Base-by-base conservation (phyloP, 257 asterid genomes). In the Forsythia viridissima region DNA sequence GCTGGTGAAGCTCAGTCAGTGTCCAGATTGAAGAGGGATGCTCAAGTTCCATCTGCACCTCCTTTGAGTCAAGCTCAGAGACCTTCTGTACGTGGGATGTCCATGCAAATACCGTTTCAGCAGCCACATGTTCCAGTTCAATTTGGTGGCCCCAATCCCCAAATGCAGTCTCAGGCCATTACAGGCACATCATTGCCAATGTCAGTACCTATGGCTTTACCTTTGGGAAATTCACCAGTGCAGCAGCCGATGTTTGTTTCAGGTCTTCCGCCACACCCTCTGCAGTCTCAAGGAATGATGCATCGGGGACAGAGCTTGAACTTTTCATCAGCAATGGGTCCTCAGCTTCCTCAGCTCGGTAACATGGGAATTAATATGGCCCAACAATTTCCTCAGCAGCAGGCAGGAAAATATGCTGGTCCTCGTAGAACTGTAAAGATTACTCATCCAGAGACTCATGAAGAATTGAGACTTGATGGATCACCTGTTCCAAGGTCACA, bases 391-490 rank as follows among this genome's bases (percentile, higher is more conserved):
- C 86, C 91, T 74, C 97, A 86, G 74, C 98, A 89, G 82, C 97
- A 82, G 80, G 84, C 90, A 63, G 70, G 74, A 93, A 79, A 7
- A 90, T 84, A 61, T 88, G 48, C 74, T 8, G 76, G 85, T 79
- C 75, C 88, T 46, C 93, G 94, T 63, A 96, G 90, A 86, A 70
- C 92, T 69, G 96, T 93, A 79, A 96, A 96, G 90, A 93, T 96
- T 71, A 93, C 97, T 52, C 94, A 96, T 82, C 98, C 97, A 34
- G 96, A 91, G 0, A 93, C 98, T 79, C 93, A 89, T 77, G 98
- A 93, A 82, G 99, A 93, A 76, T 78, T 95, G 91, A 95, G 88
- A 90, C 96, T 93, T 77, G 97, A 93, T 67, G 85, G 88, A 34
- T 85, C 93, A 37, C 83, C 87, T 16, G 92, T 79, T 72, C 85